A percentile compares a stretch with the other conserved stretches of the same genome.
These are phyloP conservation scores for Colletotrichum ledebouriae DNA, from an alignment of 2,329 filamentous ascomycete genomes.

Conservation along the genomic window DNA sequence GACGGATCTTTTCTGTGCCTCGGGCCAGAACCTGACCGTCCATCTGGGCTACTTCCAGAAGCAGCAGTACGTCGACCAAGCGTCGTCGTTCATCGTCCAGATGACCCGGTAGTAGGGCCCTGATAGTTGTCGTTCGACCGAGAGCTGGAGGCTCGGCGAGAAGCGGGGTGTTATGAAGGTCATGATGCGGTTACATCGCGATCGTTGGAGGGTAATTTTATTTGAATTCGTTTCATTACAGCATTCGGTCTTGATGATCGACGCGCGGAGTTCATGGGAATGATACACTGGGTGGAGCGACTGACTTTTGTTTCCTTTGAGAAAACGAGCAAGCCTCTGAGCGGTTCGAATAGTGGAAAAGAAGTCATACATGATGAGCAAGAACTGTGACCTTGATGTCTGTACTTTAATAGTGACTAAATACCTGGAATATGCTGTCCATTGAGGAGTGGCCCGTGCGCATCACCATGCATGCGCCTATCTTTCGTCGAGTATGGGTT, in stretches of 20 bases:
- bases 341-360: too few species aligned
- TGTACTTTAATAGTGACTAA: too few species aligned
- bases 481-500: too few species aligned
- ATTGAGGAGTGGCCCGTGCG: too few species aligned
- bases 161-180: background rate
- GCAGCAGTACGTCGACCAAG: slow-evolving; percentile 24
- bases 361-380: too few species aligned
- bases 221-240: background rate
- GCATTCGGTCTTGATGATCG: slow-evolving; percentile 37
- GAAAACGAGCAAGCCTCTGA: too few species aligned
- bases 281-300: slow-evolving; percentile 21
- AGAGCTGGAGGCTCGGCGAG: slow-evolving; percentile 29
- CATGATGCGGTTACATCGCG: background rate
- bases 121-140: background rate
- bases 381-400: too few species aligned
- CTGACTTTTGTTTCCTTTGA: background rate
- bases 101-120: background rate
- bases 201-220: background rate
- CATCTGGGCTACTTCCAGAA: slow-evolving; percentile 39
- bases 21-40: slow-evolving; percentile 35
- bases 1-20: slow-evolving; percentile 35
- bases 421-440: too few species aligned
- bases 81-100: slow-evolving; percentile 20
- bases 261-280: slow-evolving; percentile 21
- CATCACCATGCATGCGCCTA: too few species aligned